Evolutionary conservation across 176 grass and related monocot species (phyloP).

Genomic region (Triticum urartu): DNA sequence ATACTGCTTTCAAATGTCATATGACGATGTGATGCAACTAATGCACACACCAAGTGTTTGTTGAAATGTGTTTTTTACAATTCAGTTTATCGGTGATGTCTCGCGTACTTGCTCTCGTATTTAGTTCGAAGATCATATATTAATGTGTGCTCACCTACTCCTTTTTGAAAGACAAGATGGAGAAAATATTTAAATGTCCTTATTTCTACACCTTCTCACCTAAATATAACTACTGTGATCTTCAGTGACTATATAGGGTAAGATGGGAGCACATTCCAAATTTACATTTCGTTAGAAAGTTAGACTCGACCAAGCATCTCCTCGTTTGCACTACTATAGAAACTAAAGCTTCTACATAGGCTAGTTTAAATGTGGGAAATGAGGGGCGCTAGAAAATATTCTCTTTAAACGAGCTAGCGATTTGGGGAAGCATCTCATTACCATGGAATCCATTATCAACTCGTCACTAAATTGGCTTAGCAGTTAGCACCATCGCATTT

Average conservation of each 20-base stretch:
- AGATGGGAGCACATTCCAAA: neutral
- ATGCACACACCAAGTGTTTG: too few species aligned
- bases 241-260: neutral
- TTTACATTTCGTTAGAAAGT: neutral
- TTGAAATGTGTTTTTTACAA: neutral
- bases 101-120: neutral
- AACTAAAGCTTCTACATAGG: neutral
- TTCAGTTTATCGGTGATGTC: neutral
- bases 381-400: neutral
- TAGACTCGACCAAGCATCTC: neutral
- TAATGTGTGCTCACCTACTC: neutral
- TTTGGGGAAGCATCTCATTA: neutral
- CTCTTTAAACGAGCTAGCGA: neutral
- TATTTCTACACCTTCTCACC: neutral
- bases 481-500: too few species aligned
- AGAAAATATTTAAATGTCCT: neutral
- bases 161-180: neutral
- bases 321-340: neutral
- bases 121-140: neutral
- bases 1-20: too few species aligned
- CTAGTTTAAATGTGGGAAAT: neutral
- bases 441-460: neutral
- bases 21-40: too few species aligned
- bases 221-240: neutral
- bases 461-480: too few species aligned